Percentiles rank a stretch among this genome's conserved stretches.
Conservation (phyloP, 768 basidiomycete genomes). For the Russula sp. region DNA sequence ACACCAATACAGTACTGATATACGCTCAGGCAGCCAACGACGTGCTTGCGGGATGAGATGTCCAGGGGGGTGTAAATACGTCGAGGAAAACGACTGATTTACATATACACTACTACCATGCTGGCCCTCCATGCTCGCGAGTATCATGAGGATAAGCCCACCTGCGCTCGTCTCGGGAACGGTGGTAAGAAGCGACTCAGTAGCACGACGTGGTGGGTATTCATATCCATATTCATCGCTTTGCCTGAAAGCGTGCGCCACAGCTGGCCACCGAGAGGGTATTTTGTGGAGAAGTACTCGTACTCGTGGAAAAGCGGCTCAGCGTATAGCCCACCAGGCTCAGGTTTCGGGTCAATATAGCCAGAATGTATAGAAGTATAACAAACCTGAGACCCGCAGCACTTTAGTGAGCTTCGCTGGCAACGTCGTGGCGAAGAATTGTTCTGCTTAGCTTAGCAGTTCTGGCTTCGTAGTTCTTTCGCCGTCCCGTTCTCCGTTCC, state of each 20-base stretch:
- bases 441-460: conserved; percentile 2
- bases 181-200: background rate
- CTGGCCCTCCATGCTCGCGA: background rate
- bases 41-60: too few species aligned
- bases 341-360: conserved; percentile 15
- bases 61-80: too few species aligned
- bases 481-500: background rate
- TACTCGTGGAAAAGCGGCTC: too few species aligned
- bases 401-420: background rate
- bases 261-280: too few species aligned
- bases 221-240: background rate
- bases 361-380: conserved; percentile 18
- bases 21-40: too few species aligned
- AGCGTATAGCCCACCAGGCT: background rate
- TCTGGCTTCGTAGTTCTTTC: background rate
- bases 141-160: background rate
- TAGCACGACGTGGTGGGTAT: background rate
- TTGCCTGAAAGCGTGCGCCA: too few species aligned
- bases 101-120: background rate
- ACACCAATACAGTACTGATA: too few species aligned
- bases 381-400: background rate
- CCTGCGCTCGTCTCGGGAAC: background rate
- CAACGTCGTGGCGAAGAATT: background rate
- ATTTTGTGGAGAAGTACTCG: too few species aligned
- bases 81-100: too few species aligned